Evolutionary conservation across 306 rosid genomes (phyloP).

Genomic region (Ceratonia siliqua): DNA sequence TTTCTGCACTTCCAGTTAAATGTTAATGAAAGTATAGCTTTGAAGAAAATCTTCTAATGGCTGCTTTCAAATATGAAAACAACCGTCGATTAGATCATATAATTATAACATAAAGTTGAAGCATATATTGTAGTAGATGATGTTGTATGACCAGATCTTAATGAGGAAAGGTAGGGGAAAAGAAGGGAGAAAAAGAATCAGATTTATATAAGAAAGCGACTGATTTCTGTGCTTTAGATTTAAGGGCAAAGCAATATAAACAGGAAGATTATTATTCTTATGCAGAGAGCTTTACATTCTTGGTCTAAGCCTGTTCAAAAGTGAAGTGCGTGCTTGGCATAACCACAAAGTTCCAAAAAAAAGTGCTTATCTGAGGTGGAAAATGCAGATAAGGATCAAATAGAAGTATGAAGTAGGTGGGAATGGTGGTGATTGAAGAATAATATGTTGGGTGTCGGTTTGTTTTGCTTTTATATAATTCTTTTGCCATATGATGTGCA

Average conservation of each 20-base stretch:
- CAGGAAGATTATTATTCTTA: slow-evolving; percentile 22
- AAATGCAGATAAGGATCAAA: slow-evolving; percentile 26
- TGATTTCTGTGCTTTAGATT: slow-evolving; percentile 13
- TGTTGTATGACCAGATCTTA: not conserved
- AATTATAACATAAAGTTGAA: not conserved
- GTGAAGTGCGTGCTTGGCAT: slow-evolving; percentile 23
- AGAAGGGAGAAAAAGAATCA: not conserved
- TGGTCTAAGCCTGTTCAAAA: slow-evolving; percentile 9
- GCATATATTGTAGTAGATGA: not conserved
- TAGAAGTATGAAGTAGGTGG: not conserved
- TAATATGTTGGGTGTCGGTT: slow-evolving; percentile 1
- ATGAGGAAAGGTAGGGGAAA: not conserved
- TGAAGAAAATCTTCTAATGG: not conserved
- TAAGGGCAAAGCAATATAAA: not conserved
- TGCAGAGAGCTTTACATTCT: not conserved
- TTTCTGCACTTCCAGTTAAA: slow-evolving; percentile 16
- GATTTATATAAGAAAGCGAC: not conserved
- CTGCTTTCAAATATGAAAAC: not conserved
- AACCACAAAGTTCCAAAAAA: not conserved
- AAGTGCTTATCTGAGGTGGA: slow-evolving; percentile 26
- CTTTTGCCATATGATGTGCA: not conserved
- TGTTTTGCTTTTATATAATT: not conserved
- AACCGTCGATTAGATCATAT: no score
- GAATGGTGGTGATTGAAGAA: not conserved
- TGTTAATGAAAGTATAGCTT: not conserved